Percentiles rank a stretch among this genome's conserved stretches.
Evolutionary conservation across 2,329 filamentous ascomycete species (phyloP).

Genomic region (Trichoderma sp.): DNA sequence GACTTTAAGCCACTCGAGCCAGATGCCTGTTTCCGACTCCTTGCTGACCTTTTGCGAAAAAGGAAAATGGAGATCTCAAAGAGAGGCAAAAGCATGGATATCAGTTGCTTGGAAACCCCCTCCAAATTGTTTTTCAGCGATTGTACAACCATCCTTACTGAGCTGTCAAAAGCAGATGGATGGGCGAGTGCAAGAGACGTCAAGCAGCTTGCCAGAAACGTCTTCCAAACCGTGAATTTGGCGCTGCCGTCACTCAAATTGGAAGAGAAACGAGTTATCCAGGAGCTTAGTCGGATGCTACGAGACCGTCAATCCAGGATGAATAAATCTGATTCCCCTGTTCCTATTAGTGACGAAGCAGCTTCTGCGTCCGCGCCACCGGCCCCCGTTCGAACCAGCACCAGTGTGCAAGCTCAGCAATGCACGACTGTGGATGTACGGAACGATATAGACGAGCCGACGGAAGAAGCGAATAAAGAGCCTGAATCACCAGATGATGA

Average conservation of each 20-base stretch:
- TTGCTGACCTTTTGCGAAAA: conserved; percentile 43
- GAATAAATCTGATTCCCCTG: background rate
- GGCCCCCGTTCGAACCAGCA: background rate
- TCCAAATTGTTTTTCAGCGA: conserved; percentile 3
- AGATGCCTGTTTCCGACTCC: conserved; percentile 40
- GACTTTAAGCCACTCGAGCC: conserved; percentile 53
- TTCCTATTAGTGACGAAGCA: conserved; percentile 12
- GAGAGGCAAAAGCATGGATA: conserved; percentile 28
- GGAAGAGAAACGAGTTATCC: conserved; percentile 22
- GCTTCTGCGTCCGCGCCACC: background rate
- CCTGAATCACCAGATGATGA: no score
- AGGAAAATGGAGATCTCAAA: conserved; percentile 27
- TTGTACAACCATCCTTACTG: conserved; percentile 37
- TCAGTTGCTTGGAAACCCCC: conserved; percentile 29
- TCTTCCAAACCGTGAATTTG: conserved; percentile 44
- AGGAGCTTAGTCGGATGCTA: conserved; percentile 30
- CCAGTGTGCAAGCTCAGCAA: background rate
- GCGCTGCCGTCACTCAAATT: conserved; percentile 22
- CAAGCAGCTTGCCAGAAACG: conserved; percentile 50
- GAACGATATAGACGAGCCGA: background rate
- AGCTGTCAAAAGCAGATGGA: conserved; percentile 44
- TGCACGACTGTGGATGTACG: conserved; percentile 3
- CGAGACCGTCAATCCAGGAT: conserved; percentile 1
- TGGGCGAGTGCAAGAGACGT: conserved; percentile 69
- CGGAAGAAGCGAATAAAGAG: conserved; percentile 17